Evolutionary conservation across 192 early-diverging fungal species (phyloP).

Genomic region (Podila minutissima): DNA sequence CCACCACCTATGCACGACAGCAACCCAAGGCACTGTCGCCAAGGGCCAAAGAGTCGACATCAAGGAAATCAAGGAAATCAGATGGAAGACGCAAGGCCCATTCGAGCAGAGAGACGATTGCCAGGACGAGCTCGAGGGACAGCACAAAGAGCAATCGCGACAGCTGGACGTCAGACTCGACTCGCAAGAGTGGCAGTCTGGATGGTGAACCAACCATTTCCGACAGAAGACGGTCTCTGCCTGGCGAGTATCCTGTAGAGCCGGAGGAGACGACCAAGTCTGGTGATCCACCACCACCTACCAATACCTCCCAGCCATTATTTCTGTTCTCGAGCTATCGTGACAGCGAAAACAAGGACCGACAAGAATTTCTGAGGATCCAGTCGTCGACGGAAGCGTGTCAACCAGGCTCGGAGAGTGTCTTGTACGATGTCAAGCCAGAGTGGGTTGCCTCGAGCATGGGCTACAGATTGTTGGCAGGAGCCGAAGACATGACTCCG

Average conservation of each 20-base stretch:
- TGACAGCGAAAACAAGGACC: neutral
- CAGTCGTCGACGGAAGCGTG: constrained; percentile 10
- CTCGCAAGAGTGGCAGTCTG: neutral
- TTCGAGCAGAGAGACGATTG: neutral
- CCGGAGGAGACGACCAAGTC: neutral
- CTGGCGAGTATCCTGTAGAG: neutral
- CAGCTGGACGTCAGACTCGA: constrained; percentile 1
- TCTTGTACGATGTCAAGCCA: constrained; percentile 11
- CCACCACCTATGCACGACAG: constrained; percentile 35
- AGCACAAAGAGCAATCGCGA: neutral
- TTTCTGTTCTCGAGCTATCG: constrained; percentile 23
- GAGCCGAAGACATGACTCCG: constrained; percentile 12
- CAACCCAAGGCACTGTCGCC: neutral
- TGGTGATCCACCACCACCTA: neutral
- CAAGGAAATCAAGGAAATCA: neutral
- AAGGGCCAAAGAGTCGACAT: neutral
- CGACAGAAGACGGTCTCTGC: neutral
- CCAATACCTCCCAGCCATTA: constrained; percentile 6
- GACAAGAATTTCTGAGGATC: constrained; percentile 30
- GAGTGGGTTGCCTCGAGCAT: constrained; percentile 38
- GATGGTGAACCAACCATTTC: neutral
- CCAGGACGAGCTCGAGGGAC: neutral
- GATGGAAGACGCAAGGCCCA: neutral
- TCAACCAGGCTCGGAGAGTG: neutral
- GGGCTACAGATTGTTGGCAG: neutral